A percentile compares a stretch with the other conserved stretches of the same genome.
Evolutionary conservation across 805 yeast genomes (phyloP).

Genomic region (Alloascoidea africana): DNA sequence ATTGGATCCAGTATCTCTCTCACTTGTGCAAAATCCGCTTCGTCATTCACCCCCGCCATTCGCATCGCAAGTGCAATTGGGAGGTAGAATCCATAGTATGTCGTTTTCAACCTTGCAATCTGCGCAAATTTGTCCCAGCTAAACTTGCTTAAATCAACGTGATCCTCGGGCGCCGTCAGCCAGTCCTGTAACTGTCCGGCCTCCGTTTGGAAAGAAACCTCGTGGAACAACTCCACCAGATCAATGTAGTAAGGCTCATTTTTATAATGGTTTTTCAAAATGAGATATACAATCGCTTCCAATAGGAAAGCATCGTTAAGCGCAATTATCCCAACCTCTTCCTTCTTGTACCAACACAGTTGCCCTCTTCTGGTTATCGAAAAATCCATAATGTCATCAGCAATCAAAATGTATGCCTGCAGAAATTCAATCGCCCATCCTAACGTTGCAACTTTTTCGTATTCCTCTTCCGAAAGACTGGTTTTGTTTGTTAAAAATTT

Average conservation of each 20-base stretch:
- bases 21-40: slow-evolving; percentile 73
- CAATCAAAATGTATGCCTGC: slow-evolving; percentile 93
- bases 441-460: slow-evolving; percentile 69
- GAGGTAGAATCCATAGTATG: slow-evolving; percentile 90
- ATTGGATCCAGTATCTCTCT: slow-evolving; percentile 78
- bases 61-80: slow-evolving; percentile 96
- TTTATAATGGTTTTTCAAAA: slow-evolving; percentile 82
- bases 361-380: slow-evolving; percentile 96
- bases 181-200: slow-evolving; percentile 91
- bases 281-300: slow-evolving; percentile 82
- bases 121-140: slow-evolving; percentile 83
- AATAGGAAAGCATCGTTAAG: slow-evolving; percentile 95
- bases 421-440: slow-evolving; percentile 94
- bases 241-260: slow-evolving; percentile 75
- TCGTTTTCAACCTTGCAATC: slow-evolving; percentile 93
- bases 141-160: slow-evolving; percentile 78
- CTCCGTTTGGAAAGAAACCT: slow-evolving; percentile 94
- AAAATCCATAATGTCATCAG: slow-evolving; percentile 97
- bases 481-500: slow-evolving; percentile 55
- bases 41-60: slow-evolving; percentile 66
- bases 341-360: slow-evolving; percentile 88
- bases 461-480: slow-evolving; percentile 52
- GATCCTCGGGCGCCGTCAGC: slow-evolving; percentile 94
- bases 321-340: slow-evolving; percentile 78
- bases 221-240: slow-evolving; percentile 87